A percentile compares a stretch with the other conserved stretches of the same genome.
phyloP scores from a whole-genome alignment of 2,329 filamentous ascomycete genomes.

The Ophiocordyceps camponoti-saundersi region DNA sequence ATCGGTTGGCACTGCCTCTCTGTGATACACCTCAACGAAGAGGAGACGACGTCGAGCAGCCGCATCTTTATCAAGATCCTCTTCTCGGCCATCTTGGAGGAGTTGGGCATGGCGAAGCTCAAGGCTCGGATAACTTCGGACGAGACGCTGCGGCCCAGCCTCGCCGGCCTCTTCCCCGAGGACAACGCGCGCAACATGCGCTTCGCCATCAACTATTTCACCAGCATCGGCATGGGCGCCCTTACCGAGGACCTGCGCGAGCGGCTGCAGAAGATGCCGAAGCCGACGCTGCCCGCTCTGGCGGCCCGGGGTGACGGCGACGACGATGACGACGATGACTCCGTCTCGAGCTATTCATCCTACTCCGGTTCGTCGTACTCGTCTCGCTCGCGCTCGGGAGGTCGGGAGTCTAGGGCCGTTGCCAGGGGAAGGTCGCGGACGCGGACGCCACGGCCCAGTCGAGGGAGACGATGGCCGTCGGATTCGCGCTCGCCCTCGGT shows the following conservation, averaged over 20 bases:
- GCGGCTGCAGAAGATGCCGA: slow-evolving; percentile 74
- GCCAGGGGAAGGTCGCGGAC: slow-evolving; percentile 2
- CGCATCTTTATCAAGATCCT: slow-evolving; percentile 98
- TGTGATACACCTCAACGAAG: slow-evolving; percentile 78
- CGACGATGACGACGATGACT: slow-evolving; percentile 50
- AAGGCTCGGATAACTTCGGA: slow-evolving; percentile 55
- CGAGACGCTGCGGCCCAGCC: slow-evolving; percentile 57
- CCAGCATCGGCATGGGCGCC: slow-evolving; percentile 87
- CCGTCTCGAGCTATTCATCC: slow-evolving; percentile 63
- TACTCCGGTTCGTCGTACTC: slow-evolving; percentile 24
- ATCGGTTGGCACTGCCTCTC: slow-evolving; percentile 85
- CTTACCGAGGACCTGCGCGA: slow-evolving; percentile 93
- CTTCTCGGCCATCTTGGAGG: slow-evolving; percentile 81
- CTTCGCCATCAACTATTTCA: slow-evolving; percentile 99
- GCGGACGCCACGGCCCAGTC: slow-evolving; percentile 1
- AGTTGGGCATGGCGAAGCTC: slow-evolving; percentile 68
- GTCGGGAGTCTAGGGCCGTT: neutral
- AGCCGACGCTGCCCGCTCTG: slow-evolving; percentile 58
- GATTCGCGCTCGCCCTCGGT: slow-evolving; percentile 1
- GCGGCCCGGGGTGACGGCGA: slow-evolving; percentile 19
- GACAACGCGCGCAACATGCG: slow-evolving; percentile 82
- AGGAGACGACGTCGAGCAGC: slow-evolving; percentile 89
- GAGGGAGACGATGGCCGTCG: neutral
- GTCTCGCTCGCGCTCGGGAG: slow-evolving; percentile 3
- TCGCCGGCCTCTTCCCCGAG: slow-evolving; percentile 75